A percentile compares a stretch with the other conserved stretches of the same genome.
These are phyloP conservation scores for Handroanthus guayacan DNA, from an alignment of 257 asterid genomes.

Conservation along the genomic window DNA sequence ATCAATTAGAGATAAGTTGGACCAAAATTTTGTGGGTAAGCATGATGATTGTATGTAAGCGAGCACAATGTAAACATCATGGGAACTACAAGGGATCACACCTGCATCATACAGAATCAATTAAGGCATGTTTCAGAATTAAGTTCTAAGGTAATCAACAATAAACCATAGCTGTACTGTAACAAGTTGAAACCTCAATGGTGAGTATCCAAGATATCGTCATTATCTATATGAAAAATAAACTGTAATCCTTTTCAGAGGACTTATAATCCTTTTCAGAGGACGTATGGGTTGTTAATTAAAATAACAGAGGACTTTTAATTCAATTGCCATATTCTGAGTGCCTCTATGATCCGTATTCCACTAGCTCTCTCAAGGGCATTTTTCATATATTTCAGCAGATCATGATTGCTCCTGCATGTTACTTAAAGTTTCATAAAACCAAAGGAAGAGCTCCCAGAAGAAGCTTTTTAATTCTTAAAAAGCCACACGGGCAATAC, in stretches of 20 bases:
- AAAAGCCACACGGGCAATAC: neutral
- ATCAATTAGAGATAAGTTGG: no score
- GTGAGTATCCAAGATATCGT: no score
- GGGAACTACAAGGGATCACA: no score
- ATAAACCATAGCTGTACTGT: no score
- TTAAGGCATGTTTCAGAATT: no score
- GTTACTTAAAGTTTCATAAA: neutral
- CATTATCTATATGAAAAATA: neutral
- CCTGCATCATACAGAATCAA: no score
- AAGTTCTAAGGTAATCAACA: no score
- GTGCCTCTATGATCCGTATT: neutral
- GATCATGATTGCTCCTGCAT: neutral
- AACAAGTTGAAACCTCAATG: no score
- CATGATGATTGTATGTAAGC: no score
- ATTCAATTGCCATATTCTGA: neutral
- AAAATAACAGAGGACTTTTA: neutral
- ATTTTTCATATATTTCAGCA: neutral
- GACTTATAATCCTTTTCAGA: neutral
- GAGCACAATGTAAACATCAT: no score
- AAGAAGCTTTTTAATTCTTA: neutral
- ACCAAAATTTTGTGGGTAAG: no score
- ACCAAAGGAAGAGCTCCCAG: constrained; percentile 9
- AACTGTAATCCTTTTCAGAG: neutral
- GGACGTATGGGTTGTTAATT: neutral
- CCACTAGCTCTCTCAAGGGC: constrained; percentile 13